Base-by-base conservation (phyloP, 257 asterid species). In the Salvia miltiorrhiza region DNA sequence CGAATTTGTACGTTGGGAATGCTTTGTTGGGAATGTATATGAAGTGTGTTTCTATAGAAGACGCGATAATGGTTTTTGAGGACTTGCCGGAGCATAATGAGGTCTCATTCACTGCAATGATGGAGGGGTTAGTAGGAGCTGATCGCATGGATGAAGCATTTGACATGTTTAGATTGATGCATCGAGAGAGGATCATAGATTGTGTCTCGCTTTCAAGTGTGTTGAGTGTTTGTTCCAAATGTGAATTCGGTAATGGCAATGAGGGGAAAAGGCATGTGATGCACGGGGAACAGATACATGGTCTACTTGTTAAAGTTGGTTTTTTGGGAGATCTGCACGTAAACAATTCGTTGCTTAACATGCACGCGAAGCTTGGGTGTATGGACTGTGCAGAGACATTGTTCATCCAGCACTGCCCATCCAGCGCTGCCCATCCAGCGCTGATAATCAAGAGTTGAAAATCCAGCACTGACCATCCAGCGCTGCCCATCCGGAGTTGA, bases 21-120 rank as follows among this genome's bases (percentile, higher is more conserved):
- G 87, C 90, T 35, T 74, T 84, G 81, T 44, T 90, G 86, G 89
- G 84, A 13, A 85, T 90, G 96, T 87, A 87, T 71, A 79, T 84
- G 71, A 87, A 87, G 72, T 90, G 85, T 61, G 84, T 77, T 69
- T 73, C 39, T 8, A 49, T 87, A 41, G 40, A 12, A 26, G 90
- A 82, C 56, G 90, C 90, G 7, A 57, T 78, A 19, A 33, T 63
- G 65, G 87, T 79, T 35, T 87, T 85, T 64, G 48, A 70, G 83
- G 86, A 75, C 70, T 75, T 90, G 81, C 82, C 81, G 10, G 89
- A 82, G 73, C 83, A 58, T 28, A 87, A 90, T 64, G 95, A 85
- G 87, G 93, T 90, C 19, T 85, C 89, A 0, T 85, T 87, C 83
- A 87, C 95, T 33, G 80, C 88, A 35, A 76, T 87, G 84, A 87